Conservation (phyloP, 148 eudicot species). For the Salicornia ramosissima region DNA sequence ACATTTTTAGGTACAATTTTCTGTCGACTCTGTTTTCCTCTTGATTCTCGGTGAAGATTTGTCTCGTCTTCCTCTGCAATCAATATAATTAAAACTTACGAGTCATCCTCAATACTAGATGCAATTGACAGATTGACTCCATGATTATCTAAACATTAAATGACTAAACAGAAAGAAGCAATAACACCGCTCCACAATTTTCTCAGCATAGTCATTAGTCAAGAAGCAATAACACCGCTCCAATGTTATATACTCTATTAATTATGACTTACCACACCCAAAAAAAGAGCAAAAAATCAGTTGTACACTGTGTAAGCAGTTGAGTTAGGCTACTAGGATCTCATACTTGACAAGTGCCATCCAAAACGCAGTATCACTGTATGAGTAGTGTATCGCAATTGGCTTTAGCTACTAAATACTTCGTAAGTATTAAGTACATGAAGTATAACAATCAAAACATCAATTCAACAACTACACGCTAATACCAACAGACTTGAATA, state of each 20-base stretch:
- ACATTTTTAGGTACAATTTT: conserved; percentile 41
- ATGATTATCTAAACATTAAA: too few species aligned
- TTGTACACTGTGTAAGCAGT: neutral
- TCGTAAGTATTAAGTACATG: too few species aligned
- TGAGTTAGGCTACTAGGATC: neutral
- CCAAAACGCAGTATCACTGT: neutral
- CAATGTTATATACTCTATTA: too few species aligned
- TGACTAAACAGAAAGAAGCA: too few species aligned
- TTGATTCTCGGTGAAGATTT: conserved; percentile 30
- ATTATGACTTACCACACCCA: too few species aligned
- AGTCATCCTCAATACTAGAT: neutral
- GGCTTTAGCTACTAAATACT: too few species aligned
- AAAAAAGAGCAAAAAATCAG: neutral
- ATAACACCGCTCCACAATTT: too few species aligned
- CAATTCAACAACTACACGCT: neutral
- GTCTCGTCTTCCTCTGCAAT: conserved; percentile 33
- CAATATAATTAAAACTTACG: neutral
- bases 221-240: too few species aligned
- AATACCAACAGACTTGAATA: neutral
- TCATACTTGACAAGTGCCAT: neutral
- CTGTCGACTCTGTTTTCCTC: conserved; percentile 41
- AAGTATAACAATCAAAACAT: too few species aligned
- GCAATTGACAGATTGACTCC: too few species aligned
- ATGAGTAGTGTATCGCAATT: too few species aligned
- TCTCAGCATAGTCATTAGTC: too few species aligned